These are phyloP conservation scores for Dichomitus squalens DNA, from an alignment of 1,284 basidiomycete species.

Conservation along the genomic window DNA sequence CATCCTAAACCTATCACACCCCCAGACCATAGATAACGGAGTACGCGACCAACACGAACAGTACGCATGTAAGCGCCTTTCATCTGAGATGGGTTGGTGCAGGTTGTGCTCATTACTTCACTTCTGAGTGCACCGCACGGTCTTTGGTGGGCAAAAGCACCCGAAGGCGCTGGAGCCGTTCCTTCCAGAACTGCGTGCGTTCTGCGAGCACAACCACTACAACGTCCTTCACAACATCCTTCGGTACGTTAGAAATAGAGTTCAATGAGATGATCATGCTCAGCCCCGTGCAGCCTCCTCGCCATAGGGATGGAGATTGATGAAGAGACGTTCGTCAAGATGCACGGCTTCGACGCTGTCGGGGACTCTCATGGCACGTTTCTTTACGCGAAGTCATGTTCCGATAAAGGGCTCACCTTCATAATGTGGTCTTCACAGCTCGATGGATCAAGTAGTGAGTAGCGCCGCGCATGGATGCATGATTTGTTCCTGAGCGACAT, in stretches of 20 bases:
- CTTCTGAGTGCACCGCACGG: not conserved
- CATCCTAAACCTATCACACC: not conserved
- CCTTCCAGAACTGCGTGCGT: conserved; percentile 43
- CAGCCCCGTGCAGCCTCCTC: conserved; percentile 3
- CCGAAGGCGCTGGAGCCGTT: conserved; percentile 38
- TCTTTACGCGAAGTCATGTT: no score
- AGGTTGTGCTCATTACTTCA: not conserved
- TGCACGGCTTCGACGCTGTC: conserved; percentile 36
- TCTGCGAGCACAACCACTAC: conserved; percentile 34
- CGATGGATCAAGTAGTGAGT: conserved; percentile 41
- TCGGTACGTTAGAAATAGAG: conserved; percentile 15
- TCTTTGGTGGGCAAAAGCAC: conserved; percentile 29
- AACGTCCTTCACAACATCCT: conserved; percentile 28
- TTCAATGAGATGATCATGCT: not conserved
- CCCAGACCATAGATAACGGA: conserved; percentile 26
- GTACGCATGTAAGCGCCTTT: conserved; percentile 11
- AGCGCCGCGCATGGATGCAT: no score
- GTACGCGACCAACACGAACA: conserved; percentile 52
- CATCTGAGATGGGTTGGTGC: not conserved
- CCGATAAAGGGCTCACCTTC: not conserved
- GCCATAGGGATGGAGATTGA: conserved; percentile 22
- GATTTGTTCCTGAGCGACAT: not conserved
- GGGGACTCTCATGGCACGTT: conserved; percentile 34
- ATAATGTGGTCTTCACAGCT: conserved; percentile 13
- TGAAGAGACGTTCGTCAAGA: conserved; percentile 31